Evolutionary conservation across 179 eudicot species (phyloP), one percentile per base, ranked within the genome.

Genomic region (Pouteria campechiana): DNA sequence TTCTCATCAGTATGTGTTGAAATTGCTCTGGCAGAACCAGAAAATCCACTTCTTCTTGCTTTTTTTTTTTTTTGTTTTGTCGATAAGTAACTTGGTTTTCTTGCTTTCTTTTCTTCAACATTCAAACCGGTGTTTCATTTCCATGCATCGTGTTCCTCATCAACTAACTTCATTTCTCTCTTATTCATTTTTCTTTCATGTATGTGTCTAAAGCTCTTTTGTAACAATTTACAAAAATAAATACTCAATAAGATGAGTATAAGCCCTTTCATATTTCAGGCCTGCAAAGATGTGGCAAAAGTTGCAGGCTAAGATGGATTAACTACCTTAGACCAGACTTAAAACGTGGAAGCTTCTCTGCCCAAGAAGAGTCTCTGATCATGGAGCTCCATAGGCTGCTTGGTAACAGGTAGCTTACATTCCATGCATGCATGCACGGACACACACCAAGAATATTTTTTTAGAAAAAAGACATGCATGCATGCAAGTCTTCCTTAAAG

Each of bases 281-380:
- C 17, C 63, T 86, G 44, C 96, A 83, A 34, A 78, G 96, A 58
- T 82, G 95, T 53, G 95, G 95, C 9, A 86, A 86, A 52, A 82
- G 95, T 46, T 86, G 95, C 63, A 82, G 96, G 36, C 21, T 86
- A 22, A 67, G 96, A 46, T 86, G 96, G 96, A 82, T 86, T 49
- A 86, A 86, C 54, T 86, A 86, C 52, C 52, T 86, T 5, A 71
- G 93, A 50, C 96, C 96, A 3, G 96, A 83, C 49, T 50, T 86
- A n/a, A 86, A 83, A 63, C 74, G 93, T 25, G 96, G 96, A 24
- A 82, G 80, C 51, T 82, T 86, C 51, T 58, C 89, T 3, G 56
- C 68, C 17, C 74, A 74, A 44, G 96, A 86, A 67, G 85, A 82
- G 17, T 50, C 82, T 52, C 82, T 75, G 29, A 79, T 86, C 48